phyloP scores from a whole-genome alignment of 225 moss, liverwort and hornwort genomes.

The Physcomitrium patens region DNA sequence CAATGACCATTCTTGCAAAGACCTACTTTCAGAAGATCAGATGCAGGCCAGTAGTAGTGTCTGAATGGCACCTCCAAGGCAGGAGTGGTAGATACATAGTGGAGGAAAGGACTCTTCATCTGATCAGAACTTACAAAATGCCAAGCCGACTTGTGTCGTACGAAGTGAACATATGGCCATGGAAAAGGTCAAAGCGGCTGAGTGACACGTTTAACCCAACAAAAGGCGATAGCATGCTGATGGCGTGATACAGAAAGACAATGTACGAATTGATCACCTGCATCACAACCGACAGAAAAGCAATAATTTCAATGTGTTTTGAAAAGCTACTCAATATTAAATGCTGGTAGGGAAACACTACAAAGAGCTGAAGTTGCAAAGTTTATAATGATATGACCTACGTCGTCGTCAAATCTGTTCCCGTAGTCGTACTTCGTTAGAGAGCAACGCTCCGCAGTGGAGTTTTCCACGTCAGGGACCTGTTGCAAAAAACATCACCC shows the following conservation, averaged over 20 bases:
- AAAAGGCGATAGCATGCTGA: slow-evolving; percentile 68
- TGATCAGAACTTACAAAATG: slow-evolving; percentile 67
- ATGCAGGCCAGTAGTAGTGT: not conserved
- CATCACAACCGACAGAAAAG: slow-evolving; percentile 27
- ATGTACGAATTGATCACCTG: slow-evolving; percentile 82
- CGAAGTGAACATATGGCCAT: slow-evolving; percentile 92
- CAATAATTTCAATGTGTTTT: not conserved
- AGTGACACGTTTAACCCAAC: slow-evolving; percentile 89
- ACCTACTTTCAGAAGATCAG: not conserved
- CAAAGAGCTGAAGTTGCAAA: slow-evolving; percentile 15
- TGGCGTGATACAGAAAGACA: slow-evolving; percentile 75
- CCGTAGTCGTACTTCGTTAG: slow-evolving; percentile 90
- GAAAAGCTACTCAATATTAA: not conserved
- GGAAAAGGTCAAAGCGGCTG: slow-evolving; percentile 92
- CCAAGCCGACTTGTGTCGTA: slow-evolving; percentile 83
- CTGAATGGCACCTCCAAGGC: slow-evolving; percentile 2
- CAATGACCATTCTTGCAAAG: not conserved
- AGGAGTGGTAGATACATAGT: not conserved
- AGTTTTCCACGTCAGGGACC: slow-evolving; percentile 88
- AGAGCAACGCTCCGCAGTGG: slow-evolving; percentile 57
- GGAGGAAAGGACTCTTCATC: not conserved
- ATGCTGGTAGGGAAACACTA: not conserved
- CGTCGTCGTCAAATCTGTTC: slow-evolving; percentile 68
- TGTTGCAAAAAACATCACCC: slow-evolving; percentile 27
- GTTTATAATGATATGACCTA: slow-evolving; percentile 23